phyloP scores from a whole-genome alignment of 805 yeast genomes.

The Metschnikowia picachoensis region DNA sequence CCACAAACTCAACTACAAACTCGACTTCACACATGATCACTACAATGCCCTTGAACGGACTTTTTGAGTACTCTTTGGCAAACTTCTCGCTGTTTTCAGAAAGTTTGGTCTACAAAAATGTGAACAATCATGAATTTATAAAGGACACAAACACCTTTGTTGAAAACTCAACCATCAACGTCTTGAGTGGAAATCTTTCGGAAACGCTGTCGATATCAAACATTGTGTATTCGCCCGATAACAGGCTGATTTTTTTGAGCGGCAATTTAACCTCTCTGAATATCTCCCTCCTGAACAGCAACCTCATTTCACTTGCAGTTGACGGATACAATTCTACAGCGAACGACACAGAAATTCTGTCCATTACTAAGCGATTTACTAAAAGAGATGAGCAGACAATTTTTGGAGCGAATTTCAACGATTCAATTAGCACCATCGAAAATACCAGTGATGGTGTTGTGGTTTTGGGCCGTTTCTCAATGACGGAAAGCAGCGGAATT shows the following conservation, averaged over 20 bases:
- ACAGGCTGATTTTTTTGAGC: slow-evolving; percentile 33
- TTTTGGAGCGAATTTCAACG: slow-evolving; percentile 31
- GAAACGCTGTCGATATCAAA: slow-evolving; percentile 15
- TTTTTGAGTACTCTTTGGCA: slow-evolving; percentile 74
- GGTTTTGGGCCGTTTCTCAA: slow-evolving; percentile 31
- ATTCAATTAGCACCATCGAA: slow-evolving; percentile 23
- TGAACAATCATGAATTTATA: slow-evolving; percentile 22
- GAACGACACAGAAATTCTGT: slow-evolving; percentile 24
- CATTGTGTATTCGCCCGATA: slow-evolving; percentile 4
- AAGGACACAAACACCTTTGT: slow-evolving; percentile 33
- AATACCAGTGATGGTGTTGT: slow-evolving; percentile 22
- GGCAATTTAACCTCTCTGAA: slow-evolving; percentile 45
- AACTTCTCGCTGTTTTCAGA: slow-evolving; percentile 50
- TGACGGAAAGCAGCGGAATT: slow-evolving; percentile 20
- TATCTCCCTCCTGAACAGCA: slow-evolving; percentile 23
- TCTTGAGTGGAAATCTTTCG: slow-evolving; percentile 27
- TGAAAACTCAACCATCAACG: slow-evolving; percentile 39
- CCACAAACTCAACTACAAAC: slow-evolving; percentile 15
- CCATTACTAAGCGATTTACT: slow-evolving; percentile 8
- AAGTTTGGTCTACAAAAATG: slow-evolving; percentile 21
- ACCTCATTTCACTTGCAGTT: slow-evolving; percentile 27
- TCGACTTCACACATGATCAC: slow-evolving; percentile 13
- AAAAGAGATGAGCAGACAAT: slow-evolving; percentile 19
- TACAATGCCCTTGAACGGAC: slow-evolving; percentile 56
- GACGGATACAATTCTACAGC: slow-evolving; percentile 29